Percentiles rank a stretch among this genome's conserved stretches.
Conservation (phyloP, 1,284 basidiomycete genomes). For the Austroboletus rostrupii region DNA sequence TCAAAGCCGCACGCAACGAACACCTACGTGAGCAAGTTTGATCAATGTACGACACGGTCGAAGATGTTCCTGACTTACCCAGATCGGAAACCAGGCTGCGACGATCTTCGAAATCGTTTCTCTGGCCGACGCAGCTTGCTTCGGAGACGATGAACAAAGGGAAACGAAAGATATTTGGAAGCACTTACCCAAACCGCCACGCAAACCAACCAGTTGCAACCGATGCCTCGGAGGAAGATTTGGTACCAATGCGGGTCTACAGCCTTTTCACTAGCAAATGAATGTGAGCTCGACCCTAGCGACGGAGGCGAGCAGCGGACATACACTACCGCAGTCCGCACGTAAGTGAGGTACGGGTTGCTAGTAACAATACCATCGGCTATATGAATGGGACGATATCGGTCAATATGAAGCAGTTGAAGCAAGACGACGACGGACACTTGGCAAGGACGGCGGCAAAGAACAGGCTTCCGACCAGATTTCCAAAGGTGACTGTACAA, state of each 20-base stretch:
- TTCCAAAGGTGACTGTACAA: constrained; percentile 61
- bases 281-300: not conserved
- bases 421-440: constrained; percentile 39
- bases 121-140: constrained; percentile 71
- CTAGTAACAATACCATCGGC: constrained; percentile 55
- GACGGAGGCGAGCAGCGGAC: constrained; percentile 15
- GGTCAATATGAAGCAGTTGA: not conserved
- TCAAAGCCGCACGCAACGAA: constrained; percentile 73
- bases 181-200: constrained; percentile 70
- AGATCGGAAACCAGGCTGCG: constrained; percentile 74
- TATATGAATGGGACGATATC: constrained; percentile 24
- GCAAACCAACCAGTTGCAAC: constrained; percentile 76
- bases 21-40: constrained; percentile 37
- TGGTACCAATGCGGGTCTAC: constrained; percentile 66
- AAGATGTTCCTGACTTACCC: constrained; percentile 38
- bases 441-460: constrained; percentile 65
- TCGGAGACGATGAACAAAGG: constrained; percentile 8
- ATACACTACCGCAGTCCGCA: constrained; percentile 52
- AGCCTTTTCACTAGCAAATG: constrained; percentile 51
- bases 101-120: constrained; percentile 75
- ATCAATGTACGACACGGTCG: not conserved
- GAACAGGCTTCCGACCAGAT: constrained; percentile 67
- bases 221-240: constrained; percentile 73
- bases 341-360: constrained; percentile 54
- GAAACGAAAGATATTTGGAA: not conserved